Evolutionary conservation across 495 filamentous ascomycete species (phyloP), one percentile per base, ranked within the genome.

Genomic region (Evernia prunastri): DNA sequence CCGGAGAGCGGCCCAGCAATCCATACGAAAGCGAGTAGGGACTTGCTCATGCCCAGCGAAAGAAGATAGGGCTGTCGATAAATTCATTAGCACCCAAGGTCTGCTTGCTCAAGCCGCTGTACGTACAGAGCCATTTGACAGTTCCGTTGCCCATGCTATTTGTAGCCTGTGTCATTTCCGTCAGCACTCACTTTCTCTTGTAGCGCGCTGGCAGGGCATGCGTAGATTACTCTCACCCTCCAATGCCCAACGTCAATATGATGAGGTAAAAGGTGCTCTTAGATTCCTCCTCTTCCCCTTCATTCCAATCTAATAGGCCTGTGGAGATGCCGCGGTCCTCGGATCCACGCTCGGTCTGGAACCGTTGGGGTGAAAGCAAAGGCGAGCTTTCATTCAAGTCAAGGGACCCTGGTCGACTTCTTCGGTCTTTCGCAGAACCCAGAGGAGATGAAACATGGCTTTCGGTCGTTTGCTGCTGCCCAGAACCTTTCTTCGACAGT

Each of bases 91-190:
- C 56, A 27, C 2, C 36, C 37, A 51, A 53, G 20, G 9, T 25
- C 4, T 36, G 4, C 40, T 10, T 49, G 53, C 29, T 27, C 36
- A 15, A 9, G 18, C 13, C 20, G 36, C 3, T 17, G 57, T 31
- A 73, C 83, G 63, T 74, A 85, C 82, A 47, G 91, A 93, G 67
- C 90, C 90, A 77, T 92, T 88, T 58, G 90, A 93, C 59, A 92
- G 76, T 72, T 96, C 91, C 47, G 94, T 90, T 11, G 90, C 89
- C 92, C 92, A 97, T n/a, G 90, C 91, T 70, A 97, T 86, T 74
- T 96, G 92, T 64, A 97, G 79, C 33, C 90, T 84, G 61, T 33
- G 29, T 33, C 54, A 60, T 27, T 33, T 15, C 9, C 8, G 56
- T 67, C 47, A 67, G 57, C 57, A 47, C 31, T 64, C 17, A 25